Evolutionary conservation across 768 basidiomycete genomes (phyloP), one percentile per base, ranked within the genome.

Genomic region (Collybia sp.): DNA sequence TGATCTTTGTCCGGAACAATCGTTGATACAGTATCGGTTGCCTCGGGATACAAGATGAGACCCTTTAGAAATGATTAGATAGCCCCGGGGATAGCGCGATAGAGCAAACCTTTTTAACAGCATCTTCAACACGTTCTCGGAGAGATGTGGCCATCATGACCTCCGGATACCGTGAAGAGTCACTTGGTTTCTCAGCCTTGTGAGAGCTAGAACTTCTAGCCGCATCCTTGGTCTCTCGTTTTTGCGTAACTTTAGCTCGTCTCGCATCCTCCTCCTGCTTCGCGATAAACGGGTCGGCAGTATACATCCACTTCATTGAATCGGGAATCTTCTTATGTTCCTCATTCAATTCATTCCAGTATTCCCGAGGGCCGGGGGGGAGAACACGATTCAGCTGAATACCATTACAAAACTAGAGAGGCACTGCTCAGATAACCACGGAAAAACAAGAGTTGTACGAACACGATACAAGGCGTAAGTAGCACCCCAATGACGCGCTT

Each of bases 401-500:
- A 38, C 77, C 72, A 64, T 89, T 90, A 62, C 80, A 85, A 56
- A 87, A 81, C 88, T 89, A 60, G 44, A 25, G 46, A 49, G 46
- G 53, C 37, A 42, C 34, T 30, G 19, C 30, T 37, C 43, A 35
- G 40, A 47, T 25, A 40, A 54, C 43, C 35, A 51, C 33, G 47
- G 19, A 45, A 4, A 25, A 8, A 25, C 8, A 4, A 25, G 8
- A 25, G 25, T 25, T 43, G 45, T 42, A 82, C 85, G 67, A 66
- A 93, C 91, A 55, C 92, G 82, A 63, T 93, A 88, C 44, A 95
- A 66, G 34, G 88, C 88, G 55, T 88, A 92, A 2, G 85, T 86
- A 12, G 92, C 92, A 33, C 85, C 92, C 84, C 88, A 93, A 59
- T 96, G 93, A 45, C 84, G 86, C 20, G 93, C 92, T 65, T 95